These are phyloP conservation scores for Epichloe sylvatica DNA, from an alignment of 2,329 filamentous ascomycete species.

Conservation along the genomic window DNA sequence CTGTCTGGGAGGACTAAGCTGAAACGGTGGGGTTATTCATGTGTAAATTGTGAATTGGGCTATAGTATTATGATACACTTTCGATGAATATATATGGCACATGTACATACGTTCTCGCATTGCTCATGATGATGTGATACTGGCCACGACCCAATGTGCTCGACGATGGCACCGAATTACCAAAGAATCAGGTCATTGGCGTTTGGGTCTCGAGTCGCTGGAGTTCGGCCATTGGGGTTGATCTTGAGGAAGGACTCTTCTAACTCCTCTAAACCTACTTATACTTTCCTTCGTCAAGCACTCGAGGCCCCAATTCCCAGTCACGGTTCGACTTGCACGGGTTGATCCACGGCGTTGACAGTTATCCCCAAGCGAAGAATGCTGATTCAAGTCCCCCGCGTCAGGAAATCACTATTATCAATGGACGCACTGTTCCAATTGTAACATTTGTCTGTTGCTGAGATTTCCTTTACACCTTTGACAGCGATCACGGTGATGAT, in stretches of 20 bases:
- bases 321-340: not conserved
- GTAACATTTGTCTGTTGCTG: too few species aligned
- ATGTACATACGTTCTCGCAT: too few species aligned
- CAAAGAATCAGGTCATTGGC: conserved; percentile 14
- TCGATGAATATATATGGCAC: not conserved
- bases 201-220: conserved; percentile 22
- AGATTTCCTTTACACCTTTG: too few species aligned
- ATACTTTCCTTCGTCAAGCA: too few species aligned
- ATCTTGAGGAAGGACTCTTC: too few species aligned
- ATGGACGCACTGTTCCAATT: not conserved
- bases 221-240: conserved; percentile 1
- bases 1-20: conserved; percentile 67
- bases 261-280: too few species aligned
- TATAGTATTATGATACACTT: conserved; percentile 9
- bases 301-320: not conserved
- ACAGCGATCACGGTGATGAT: too few species aligned
- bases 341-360: too few species aligned
- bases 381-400: not conserved
- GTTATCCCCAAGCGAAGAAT: not conserved
- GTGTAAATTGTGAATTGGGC: too few species aligned
- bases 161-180: conserved; percentile 17
- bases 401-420: not conserved
- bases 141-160: conserved; percentile 16
- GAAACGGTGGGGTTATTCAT: not conserved
- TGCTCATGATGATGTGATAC: too few species aligned